Evolutionary conservation across 2,329 filamentous ascomycete species (phyloP), one percentile per base, ranked within the genome.

Genomic region (Penicillium corylophilum): DNA sequence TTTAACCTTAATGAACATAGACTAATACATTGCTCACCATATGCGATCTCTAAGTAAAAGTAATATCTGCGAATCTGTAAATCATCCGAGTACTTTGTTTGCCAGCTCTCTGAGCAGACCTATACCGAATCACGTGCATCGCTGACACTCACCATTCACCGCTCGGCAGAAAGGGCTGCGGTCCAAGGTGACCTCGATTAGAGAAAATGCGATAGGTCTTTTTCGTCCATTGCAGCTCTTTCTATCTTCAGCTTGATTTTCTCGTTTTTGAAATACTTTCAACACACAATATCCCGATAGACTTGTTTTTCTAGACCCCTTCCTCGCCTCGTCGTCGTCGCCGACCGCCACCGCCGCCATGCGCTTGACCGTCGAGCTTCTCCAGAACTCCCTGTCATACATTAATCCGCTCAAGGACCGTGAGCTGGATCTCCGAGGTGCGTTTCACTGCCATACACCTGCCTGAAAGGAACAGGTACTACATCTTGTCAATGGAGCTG

Each of bases 391-490:
- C 71, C 88, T 96, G 64, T 96, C 93, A 74, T 99, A 96, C 82
- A 88, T 97, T 77, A 99, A 97, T 78, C 92, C 93, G 73, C 84
- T 99, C 75, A 95, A 94, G 79, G 94, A 99, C 83, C 90, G 94
- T 76, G 94, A 99, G 84, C 85, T 99, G 74, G 92, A 97, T 81
- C 90, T 99, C 68, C 87, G 94, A 96, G 94, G 94, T 97, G 89
- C 85, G 91, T 84, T 56, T 46, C 9, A 55, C 9, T 43, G 41
- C 48, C 51, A 60, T 45, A 60, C 53, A 53, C 61, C 54, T 65
- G 60, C 68, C 78, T 84, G 88, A 88, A 90, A 95, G 90, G 90
- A 86, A 82, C 60, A 58, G 61, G 53, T 95, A 85, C 90, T 96
- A 89, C 89, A 91, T 84, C 85, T 78, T 71, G 47, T 59, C 53